Conservation (phyloP, 2,329 filamentous ascomycete genomes). For the Blastomyces silverae region DNA sequence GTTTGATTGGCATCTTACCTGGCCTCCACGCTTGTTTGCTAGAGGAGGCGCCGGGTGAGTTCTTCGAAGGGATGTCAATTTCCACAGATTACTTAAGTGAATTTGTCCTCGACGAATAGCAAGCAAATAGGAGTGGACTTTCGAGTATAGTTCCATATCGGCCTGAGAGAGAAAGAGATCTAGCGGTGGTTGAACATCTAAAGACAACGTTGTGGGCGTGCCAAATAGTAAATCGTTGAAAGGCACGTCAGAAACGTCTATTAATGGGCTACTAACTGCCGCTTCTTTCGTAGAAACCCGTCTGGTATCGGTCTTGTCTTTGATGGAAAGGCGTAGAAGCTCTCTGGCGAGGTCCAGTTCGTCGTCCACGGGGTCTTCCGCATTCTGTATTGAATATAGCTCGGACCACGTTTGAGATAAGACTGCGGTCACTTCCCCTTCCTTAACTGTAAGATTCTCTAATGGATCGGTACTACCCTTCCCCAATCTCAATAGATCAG, state of each 20-base stretch:
- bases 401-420: slow-evolving; percentile 72
- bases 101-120: slow-evolving; percentile 81
- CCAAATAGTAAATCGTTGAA: slow-evolving; percentile 82
- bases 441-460: slow-evolving; percentile 65
- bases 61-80: slow-evolving; percentile 67
- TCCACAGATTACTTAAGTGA: slow-evolving; percentile 79
- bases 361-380: slow-evolving; percentile 68
- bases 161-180: slow-evolving; percentile 76
- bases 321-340: slow-evolving; percentile 58
- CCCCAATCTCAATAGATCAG: slow-evolving; percentile 48
- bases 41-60: slow-evolving; percentile 66
- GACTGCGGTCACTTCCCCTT: slow-evolving; percentile 74
- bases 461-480: slow-evolving; percentile 46
- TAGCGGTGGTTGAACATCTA: slow-evolving; percentile 71
- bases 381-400: slow-evolving; percentile 67
- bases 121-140: slow-evolving; percentile 80
- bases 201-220: slow-evolving; percentile 60
- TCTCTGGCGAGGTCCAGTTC: slow-evolving; percentile 75
- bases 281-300: slow-evolving; percentile 22
- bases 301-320: slow-evolving; percentile 30
- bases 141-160: slow-evolving; percentile 72
- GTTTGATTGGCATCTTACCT: slow-evolving; percentile 54
- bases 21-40: slow-evolving; percentile 55
- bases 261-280: slow-evolving; percentile 20
- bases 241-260: slow-evolving; percentile 39